Percentiles rank a stretch among this genome's conserved stretches.
These are phyloP conservation scores for Termitomyces sp. DNA, from an alignment of 768 basidiomycete species.

Conservation along the genomic window DNA sequence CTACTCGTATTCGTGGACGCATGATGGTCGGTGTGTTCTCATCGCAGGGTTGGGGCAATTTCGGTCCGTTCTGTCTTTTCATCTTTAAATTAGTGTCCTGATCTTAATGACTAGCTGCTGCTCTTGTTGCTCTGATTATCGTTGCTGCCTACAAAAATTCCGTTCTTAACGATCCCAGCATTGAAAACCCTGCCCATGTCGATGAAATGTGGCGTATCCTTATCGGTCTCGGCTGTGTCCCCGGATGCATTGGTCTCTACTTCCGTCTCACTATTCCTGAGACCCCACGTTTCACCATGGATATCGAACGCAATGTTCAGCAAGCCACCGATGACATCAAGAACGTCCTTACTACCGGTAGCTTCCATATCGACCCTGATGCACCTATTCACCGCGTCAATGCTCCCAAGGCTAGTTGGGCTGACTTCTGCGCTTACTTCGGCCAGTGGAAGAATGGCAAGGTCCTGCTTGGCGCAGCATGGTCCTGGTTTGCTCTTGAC, in stretches of 20 bases:
- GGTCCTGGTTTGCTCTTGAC: constrained; percentile 89
- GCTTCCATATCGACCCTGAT: constrained; percentile 47
- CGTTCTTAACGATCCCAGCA: constrained; percentile 38
- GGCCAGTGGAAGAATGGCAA: constrained; percentile 75
- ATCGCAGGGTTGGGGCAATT: constrained; percentile 84
- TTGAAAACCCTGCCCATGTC: constrained; percentile 41
- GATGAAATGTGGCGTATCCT: constrained; percentile 85
- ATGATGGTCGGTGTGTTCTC: constrained; percentile 91
- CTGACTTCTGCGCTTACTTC: constrained; percentile 70
- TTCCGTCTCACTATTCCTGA: constrained; percentile 93
- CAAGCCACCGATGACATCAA: constrained; percentile 75
- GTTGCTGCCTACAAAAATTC: constrained; percentile 64
- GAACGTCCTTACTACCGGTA: constrained; percentile 53
- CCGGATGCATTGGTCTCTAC: constrained; percentile 78
- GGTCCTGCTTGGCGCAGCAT: constrained; percentile 71
- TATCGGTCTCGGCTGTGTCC: constrained; percentile 85
- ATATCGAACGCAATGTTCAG: constrained; percentile 79
- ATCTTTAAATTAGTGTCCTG: neutral
- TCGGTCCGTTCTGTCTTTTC: constrained; percentile 39
- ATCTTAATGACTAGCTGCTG: constrained; percentile 41
- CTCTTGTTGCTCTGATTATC: constrained; percentile 61
- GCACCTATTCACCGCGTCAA: constrained; percentile 55
- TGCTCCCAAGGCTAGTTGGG: constrained; percentile 63
- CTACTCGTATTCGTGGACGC: constrained; percentile 71
- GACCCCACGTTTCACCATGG: constrained; percentile 90